Percentiles rank a stretch among this genome's conserved stretches.
phyloP scores from a whole-genome alignment of 2,329 filamentous ascomycete species.

The Diaporthe helianthi region DNA sequence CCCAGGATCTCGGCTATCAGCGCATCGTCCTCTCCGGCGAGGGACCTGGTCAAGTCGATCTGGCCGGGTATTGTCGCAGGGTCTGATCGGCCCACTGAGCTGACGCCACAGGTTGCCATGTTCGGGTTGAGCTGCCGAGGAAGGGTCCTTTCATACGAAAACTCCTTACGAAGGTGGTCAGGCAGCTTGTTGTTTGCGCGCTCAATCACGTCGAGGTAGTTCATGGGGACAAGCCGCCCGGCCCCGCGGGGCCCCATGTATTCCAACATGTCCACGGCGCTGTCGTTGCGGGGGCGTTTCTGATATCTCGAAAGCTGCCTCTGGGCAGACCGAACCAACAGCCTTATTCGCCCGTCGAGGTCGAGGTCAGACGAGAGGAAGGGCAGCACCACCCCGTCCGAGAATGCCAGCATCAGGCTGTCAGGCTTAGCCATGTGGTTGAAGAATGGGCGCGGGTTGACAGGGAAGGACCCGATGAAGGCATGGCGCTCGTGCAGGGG shows the following conservation, averaged over 20 bases:
- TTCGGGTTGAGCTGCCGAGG: slow-evolving; percentile 29
- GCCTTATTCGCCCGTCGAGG: slow-evolving; percentile 30
- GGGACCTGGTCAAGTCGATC: slow-evolving; percentile 17
- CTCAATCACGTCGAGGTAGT: slow-evolving; percentile 30
- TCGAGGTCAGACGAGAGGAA: slow-evolving; percentile 26
- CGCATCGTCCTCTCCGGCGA: background rate
- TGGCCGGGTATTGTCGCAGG: slow-evolving; percentile 14
- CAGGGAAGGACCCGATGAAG: slow-evolving; percentile 32
- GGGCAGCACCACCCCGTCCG: slow-evolving; percentile 29
- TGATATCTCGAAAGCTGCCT: slow-evolving; percentile 31
- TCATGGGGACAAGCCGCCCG: slow-evolving; percentile 27
- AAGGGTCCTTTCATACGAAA: slow-evolving; percentile 19
- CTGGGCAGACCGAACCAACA: slow-evolving; percentile 31
- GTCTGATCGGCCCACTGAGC: slow-evolving; percentile 26
- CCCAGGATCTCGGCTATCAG: slow-evolving; percentile 26
- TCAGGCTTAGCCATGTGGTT: slow-evolving; percentile 25
- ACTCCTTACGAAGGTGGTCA: background rate
- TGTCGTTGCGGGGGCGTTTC: slow-evolving; percentile 16
- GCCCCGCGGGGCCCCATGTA: slow-evolving; percentile 27
- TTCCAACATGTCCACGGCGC: background rate
- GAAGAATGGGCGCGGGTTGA: slow-evolving; percentile 32
- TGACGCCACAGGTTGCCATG: slow-evolving; percentile 32
- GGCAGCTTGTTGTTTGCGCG: slow-evolving; percentile 26
- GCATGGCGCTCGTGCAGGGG: slow-evolving; percentile 4
- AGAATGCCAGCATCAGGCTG: slow-evolving; percentile 32